These are phyloP conservation scores for Rutstroemia sp. DNA, from an alignment of 2,329 filamentous ascomycete genomes.

Conservation along the genomic window DNA sequence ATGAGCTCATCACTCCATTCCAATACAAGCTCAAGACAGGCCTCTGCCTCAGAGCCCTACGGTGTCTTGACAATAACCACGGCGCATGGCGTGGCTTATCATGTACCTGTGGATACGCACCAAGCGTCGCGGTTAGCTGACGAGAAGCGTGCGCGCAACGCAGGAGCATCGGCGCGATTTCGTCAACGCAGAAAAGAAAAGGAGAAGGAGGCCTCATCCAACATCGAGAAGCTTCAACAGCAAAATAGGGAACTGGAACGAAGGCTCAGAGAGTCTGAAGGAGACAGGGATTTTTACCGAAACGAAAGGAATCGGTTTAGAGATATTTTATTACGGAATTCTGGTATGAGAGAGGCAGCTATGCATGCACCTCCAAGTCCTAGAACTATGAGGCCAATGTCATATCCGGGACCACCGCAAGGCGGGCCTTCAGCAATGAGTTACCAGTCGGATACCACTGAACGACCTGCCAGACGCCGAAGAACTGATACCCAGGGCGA, in stretches of 20 bases:
- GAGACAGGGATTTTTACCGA: conserved; percentile 66
- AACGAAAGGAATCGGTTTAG: conserved; percentile 65
- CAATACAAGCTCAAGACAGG: conserved; percentile 26
- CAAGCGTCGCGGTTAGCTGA: conserved; percentile 77
- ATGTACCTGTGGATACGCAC: conserved; percentile 69
- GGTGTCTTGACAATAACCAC: conserved; percentile 33
- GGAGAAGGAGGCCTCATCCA: conserved; percentile 63
- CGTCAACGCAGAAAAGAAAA: conserved; percentile 75
- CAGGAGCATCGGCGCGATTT: conserved; percentile 77
- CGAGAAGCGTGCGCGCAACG: conserved; percentile 79
- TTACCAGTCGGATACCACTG: conserved; percentile 16
- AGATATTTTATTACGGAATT: conserved; percentile 54
- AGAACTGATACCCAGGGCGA: conserved; percentile 27
- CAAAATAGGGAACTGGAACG: conserved; percentile 58
- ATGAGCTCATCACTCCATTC: conserved; percentile 24
- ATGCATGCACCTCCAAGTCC: conserved; percentile 47
- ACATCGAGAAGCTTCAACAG: conserved; percentile 64
- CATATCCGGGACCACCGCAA: conserved; percentile 19
- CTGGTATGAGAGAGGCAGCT: conserved; percentile 46
- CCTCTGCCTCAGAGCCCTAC: conserved; percentile 27
- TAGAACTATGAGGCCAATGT: conserved; percentile 17
- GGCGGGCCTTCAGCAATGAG: conserved; percentile 13
- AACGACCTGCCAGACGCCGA: conserved; percentile 26
- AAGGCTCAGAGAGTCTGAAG: conserved; percentile 44
- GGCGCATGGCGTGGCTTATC: conserved; percentile 43